Base-by-base conservation (phyloP, 495 filamentous ascomycete species). In the Aspergillus nanangensis region DNA sequence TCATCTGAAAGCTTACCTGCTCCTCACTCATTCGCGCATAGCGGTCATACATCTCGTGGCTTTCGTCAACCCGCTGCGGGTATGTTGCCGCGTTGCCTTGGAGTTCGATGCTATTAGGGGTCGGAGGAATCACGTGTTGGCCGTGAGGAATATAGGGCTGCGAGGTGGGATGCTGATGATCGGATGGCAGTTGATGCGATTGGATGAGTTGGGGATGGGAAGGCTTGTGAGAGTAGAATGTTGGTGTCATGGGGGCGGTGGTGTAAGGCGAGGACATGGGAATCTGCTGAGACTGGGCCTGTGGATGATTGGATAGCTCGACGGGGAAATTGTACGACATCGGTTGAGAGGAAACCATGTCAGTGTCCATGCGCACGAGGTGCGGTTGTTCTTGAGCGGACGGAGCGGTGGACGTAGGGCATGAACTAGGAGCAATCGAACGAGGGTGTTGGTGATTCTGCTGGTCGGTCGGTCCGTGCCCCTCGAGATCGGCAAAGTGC, bases 31-130 rank as follows among this genome's bases (percentile, higher is more conserved):
- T 78, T 29, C 82, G 77, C 52, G 82, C 76, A 66, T 85, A 94
- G 31, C 77, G 75, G 37, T 90, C 84, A 39, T 87, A 83, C 51
- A 88, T 74, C 14, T 81, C 71, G 36, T 82, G 75, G 29, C 76
- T 76, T 44, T 82, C 77, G 59, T 75, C 87, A 64, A 72, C 72
- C 33, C 66, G 75, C 52, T 76, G 69, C 50, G 82, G 83, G 41
- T 81, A 84, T 34, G 83, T 81, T 32, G 71, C 66, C 8, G 76
- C 78, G 39, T 77, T 77, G 11, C 84, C 84, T 50, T 90, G 88
- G 57, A 97, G 76, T 59, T 97, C 90, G 34, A 92, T 77, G 60
- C 93, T 96, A 56, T 91, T 92, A 1, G 93, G 93, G 1, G 93
- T 98, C 8, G 90, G 91, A 7, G 93, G 93, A 18, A 96, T 84